Conservation (phyloP, 257 asterid genomes). For the Ligustrum vulgare region DNA sequence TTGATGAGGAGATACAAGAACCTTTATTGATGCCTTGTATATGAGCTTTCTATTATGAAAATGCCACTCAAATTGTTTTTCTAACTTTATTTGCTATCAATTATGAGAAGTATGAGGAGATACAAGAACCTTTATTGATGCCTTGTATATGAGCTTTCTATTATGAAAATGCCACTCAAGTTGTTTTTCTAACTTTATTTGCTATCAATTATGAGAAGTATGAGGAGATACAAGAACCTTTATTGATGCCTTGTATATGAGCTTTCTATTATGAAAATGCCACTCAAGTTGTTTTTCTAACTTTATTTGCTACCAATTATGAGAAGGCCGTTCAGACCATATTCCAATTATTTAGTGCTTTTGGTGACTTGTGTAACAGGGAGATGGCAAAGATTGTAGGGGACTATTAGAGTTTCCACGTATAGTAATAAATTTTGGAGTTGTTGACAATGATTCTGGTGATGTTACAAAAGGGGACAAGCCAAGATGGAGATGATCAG, state of each 20-base stretch:
- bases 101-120: no score
- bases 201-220: no score
- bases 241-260: slow-evolving; percentile 28
- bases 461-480: background rate
- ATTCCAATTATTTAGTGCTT: background rate
- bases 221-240: slow-evolving; percentile 41
- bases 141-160: no score
- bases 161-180: no score
- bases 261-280: slow-evolving; percentile 24
- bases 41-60: no score
- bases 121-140: no score
- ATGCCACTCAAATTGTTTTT: no score
- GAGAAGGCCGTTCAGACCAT: background rate
- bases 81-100: no score
- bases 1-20: no score
- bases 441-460: background rate
- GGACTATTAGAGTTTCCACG: background rate
- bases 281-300: slow-evolving; percentile 14
- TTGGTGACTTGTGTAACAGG: background rate
- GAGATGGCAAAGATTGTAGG: background rate
- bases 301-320: background rate
- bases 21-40: no score
- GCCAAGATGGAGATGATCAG: background rate
- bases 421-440: background rate
- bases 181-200: no score